phyloP scores from a whole-genome alignment of 73 alveolate species.

The Paramecium sexaurelia region DNA sequence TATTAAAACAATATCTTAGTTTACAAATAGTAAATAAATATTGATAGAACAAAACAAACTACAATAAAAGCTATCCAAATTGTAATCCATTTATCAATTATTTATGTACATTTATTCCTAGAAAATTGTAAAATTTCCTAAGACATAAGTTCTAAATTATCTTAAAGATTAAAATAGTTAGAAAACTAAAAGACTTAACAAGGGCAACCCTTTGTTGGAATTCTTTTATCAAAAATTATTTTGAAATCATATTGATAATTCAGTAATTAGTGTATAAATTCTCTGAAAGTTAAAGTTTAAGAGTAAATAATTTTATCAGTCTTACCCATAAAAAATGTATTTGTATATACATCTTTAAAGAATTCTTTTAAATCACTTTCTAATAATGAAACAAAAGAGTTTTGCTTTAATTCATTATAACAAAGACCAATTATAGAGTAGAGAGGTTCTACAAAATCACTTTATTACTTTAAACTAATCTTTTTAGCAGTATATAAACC shows the following conservation, averaged over 20 bases:
- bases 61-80: slow-evolving; percentile 9
- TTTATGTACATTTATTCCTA: background rate
- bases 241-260: slow-evolving; percentile 1
- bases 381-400: background rate
- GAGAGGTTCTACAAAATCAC: background rate
- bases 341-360: background rate
- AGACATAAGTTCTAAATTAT: background rate
- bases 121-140: background rate
- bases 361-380: background rate
- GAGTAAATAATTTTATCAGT: background rate
- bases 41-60: background rate
- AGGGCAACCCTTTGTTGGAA: background rate
- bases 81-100: slow-evolving; percentile 22
- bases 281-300: background rate
- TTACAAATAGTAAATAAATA: background rate
- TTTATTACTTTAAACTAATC: background rate
- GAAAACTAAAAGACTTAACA: slow-evolving; percentile 19
- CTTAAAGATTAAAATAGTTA: slow-evolving; percentile 3
- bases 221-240: slow-evolving; percentile 1
- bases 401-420: background rate
- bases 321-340: background rate
- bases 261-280: background rate
- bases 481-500: background rate
- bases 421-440: background rate
- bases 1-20: background rate